Evolutionary conservation across 495 filamentous ascomycete genomes (phyloP), one percentile per base, ranked within the genome.

Genomic region (Tetracladium marchalianum): DNA sequence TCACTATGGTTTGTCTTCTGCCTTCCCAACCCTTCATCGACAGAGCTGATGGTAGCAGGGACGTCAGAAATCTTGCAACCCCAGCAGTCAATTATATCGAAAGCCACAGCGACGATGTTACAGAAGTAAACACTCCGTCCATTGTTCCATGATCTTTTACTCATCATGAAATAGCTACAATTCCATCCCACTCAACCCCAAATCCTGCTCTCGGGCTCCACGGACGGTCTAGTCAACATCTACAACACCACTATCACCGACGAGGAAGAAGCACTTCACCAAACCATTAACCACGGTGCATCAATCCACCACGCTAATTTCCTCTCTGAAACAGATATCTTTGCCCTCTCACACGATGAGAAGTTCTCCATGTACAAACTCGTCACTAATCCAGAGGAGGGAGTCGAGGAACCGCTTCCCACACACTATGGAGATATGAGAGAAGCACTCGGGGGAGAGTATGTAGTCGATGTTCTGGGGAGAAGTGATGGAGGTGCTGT

Each of bases 21-120:
- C 11, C 38, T 41, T 41, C 9, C 15, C 34, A 49, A n/a, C 44
- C 18, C 16, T 37, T 19, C 39, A 38, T 18, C 11, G 31, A 16
- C 22, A 22, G 44, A 22, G 18, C 38, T 31, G 16, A 50, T 24
- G 1, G 41, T 31, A 18, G 22, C 33, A 59, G 56, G 62, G 58
- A 62, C 41, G 38, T 47, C 15, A 50, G 56, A 47, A 49, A 57
- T 47, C 38, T 50, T 24, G 51, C 47, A 18, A 49, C 47, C 33
- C 58, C 67, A 42, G 61, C 62, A 42, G 62, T 71, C 53, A 54
- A 82, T 56, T 92, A 90, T 57, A 70, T 80, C 31, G 90, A 97
- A 56, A 84, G 85, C 41, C 90, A 97, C 62, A 90, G 83, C 45
- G 90, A 97, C 63, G 88, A 95, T 60, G 74, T 97, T 40, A 95